Evolutionary conservation across 2,329 filamentous ascomycete species (phyloP), one percentile per base, ranked within the genome.

Genomic region (Pseudocercospora pini-densiflorae): DNA sequence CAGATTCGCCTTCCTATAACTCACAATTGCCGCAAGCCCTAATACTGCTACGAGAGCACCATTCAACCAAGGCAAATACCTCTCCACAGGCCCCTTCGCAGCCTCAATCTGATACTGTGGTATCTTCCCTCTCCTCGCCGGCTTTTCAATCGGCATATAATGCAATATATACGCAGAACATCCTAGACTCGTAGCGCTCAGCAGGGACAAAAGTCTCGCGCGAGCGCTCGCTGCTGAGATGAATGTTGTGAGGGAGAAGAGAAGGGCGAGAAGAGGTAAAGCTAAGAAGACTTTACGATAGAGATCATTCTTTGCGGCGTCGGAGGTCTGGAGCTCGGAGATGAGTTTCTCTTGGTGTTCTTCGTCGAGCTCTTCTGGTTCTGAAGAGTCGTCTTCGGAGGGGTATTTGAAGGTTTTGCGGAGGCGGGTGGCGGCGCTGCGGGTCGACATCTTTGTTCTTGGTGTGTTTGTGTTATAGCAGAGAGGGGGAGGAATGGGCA

Each of bases 401-500:
- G 90, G 90, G 80, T 94, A 95, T 67, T 86, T 87, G 80, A 96
- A 95, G 8, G 91, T 90, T 73, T 87, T 90, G 74, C 93, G 89
- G 53, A 95, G 82, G 63, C 68, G 68, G 21, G 66, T 63, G 1
- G 27, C 16, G n/a, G 29, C 19, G 31, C 55, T 23, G 55, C 31
- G 55, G 19, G 65, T 63, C 40, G 68, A 51, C 60, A 62, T 65
- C 7, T 7, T 62, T 31, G 40, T 47, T 7, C 51, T 36, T 8
- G 49, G 36, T 61, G 61, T 67, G 40, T 31, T 61, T 36, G n/a
- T 59, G n/a, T 19, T 31, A 27, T 29, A 7, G 31, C n/a, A 16
- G 14, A 31, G 10, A 31, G 54, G 2, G 19, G 19, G 16, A 23
- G 33, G 31, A n/a, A n/a, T 27, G 10, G 27, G 51, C 27, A 33